Percentiles rank a stretch among this genome's conserved stretches.
Evolutionary conservation across 2,329 filamentous ascomycete genomes (phyloP).

Genomic region (Emmonsia crescens): DNA sequence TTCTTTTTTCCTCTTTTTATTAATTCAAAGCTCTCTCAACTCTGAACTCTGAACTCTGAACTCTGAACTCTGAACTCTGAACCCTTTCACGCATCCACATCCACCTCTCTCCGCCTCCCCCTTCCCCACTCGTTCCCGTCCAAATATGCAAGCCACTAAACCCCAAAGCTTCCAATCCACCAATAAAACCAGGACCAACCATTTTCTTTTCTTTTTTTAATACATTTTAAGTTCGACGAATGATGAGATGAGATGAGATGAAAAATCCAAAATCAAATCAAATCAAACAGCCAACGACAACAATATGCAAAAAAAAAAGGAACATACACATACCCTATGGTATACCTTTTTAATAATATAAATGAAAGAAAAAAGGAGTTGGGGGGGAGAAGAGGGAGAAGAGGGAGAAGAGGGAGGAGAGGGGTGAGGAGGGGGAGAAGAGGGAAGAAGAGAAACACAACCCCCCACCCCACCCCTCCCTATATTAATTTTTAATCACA

Average conservation of each 20-base stretch:
- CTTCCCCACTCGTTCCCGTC: neutral
- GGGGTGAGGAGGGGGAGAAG: too few species aligned
- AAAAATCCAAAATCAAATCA: too few species aligned
- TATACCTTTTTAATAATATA: too few species aligned
- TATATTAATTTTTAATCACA: too few species aligned
- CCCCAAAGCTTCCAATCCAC: neutral
- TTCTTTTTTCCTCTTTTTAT: neutral
- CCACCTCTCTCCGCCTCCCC: slow-evolving; percentile 1
- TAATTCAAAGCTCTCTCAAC: too few species aligned
- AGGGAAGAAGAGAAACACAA: too few species aligned
- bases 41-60: neutral
- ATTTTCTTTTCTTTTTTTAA: too few species aligned
- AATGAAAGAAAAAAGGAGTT: neutral
- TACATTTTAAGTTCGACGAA: neutral
- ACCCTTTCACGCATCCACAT: neutral
- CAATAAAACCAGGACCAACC: neutral
- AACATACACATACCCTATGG: too few species aligned
- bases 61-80: neutral
- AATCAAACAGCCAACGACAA: neutral
- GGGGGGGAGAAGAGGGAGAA: too few species aligned
- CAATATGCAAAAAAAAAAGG: neutral
- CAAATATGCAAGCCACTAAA: neutral
- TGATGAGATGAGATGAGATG: neutral
- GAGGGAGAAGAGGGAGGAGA: too few species aligned
- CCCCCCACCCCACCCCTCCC: too few species aligned